Base-by-base conservation (phyloP, 805 yeast species). In the Candida ficus region DNA sequence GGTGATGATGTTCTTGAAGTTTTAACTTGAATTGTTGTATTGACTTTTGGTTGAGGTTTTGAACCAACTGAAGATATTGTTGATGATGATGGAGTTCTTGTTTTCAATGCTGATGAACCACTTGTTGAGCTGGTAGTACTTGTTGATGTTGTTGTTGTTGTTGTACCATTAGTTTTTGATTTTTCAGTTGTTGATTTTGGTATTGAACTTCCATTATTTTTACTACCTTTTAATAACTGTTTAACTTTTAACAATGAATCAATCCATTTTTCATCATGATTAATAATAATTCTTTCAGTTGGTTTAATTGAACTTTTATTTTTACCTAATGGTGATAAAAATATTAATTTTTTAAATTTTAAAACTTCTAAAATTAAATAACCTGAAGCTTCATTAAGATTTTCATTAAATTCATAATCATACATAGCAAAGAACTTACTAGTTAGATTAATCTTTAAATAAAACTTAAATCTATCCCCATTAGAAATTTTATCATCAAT, bases 341-440 rank as follows among this genome's bases (percentile, higher is more conserved):
- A 78, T 7, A 81, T 71, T 62, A 83, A 66, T 43, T 73, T 75
- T 33, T 77, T 78, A 40, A 70, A 66, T 44, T 71, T 72, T 48
- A 75, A 68, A 49, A 80, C 64, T 52, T 83, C 90, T 22, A 83
- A 54, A 11, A 82, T 80, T 34, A 83, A 62, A 50, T 75, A 82
- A 0, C 91, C 93, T 41, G 67, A 71, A 19, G 67, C 67, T 7
- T 67, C 36, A 61, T 64, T 16, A 27, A 9, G 13, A 14, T 30
- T 22, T 42, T 78, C 84, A 46, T 78, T 80, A 59, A 84, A 83
- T 56, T 83, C 91, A 59, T 80, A 83, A 59, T 83, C 91, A 56
- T 83, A 84, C 80, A 84, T 78, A 53, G 85, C 84, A 40, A 83
- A 76, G 48, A 75, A 66, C 33, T 66, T 62, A 49, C 73, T 76